Evolutionary conservation across 2,329 filamentous ascomycete genomes (phyloP).

Genomic region (Chrysosporium keratinophilum): DNA sequence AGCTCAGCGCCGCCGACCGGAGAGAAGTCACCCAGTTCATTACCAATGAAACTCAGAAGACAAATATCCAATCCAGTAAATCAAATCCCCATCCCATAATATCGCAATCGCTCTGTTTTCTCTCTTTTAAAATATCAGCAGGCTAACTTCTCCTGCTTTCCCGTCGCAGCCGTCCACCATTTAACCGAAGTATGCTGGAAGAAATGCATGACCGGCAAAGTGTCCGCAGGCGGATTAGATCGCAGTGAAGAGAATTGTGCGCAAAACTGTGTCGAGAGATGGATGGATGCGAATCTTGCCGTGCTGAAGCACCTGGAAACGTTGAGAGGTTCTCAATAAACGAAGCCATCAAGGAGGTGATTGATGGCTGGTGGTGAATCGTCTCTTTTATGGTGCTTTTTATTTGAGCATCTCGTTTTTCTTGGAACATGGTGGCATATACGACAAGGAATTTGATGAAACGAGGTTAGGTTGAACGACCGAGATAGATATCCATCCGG

Average conservation of each 20-base stretch:
- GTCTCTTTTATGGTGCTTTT: background rate
- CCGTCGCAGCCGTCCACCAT: constrained; percentile 49
- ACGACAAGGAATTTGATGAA: background rate
- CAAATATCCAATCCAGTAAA: constrained; percentile 45
- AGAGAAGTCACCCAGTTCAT: constrained; percentile 79
- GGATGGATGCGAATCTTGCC: constrained; percentile 76
- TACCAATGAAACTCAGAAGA: constrained; percentile 72
- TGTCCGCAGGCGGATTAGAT: constrained; percentile 64
- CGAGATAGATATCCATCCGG: too few species aligned
- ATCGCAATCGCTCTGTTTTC: background rate
- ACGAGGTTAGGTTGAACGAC: background rate
- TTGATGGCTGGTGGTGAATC: background rate
- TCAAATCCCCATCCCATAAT: background rate
- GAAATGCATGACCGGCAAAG: constrained; percentile 72
- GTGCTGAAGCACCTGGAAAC: constrained; percentile 76
- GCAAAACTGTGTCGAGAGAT: constrained; percentile 86
- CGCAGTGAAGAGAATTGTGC: constrained; percentile 71
- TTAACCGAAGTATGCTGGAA: constrained; percentile 79
- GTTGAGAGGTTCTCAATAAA: constrained; percentile 35
- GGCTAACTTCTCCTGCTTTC: constrained; percentile 4
- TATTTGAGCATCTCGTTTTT: background rate
- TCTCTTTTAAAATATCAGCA: background rate
- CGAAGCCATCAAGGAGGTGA: background rate
- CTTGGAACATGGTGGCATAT: background rate
- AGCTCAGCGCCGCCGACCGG: constrained; percentile 73